phyloP scores from a whole-genome alignment of 169 alveolate genomes.

The Plasmodium blacklocki region DNA sequence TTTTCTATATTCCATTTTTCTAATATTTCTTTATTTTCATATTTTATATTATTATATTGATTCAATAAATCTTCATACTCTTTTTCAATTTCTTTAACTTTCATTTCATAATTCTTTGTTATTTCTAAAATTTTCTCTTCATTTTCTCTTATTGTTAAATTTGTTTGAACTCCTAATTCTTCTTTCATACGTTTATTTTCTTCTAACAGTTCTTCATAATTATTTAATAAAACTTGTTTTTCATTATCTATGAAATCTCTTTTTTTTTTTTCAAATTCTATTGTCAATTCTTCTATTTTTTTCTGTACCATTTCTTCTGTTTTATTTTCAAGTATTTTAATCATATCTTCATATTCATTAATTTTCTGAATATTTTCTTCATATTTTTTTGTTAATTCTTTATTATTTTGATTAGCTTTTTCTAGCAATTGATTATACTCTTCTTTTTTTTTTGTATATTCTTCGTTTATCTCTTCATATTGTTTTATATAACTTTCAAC shows the following conservation, averaged over 20 bases:
- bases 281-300: constrained; percentile 69
- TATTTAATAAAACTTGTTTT: constrained; percentile 30
- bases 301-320: constrained; percentile 52
- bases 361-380: constrained; percentile 76
- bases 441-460: constrained; percentile 40
- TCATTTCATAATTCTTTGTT: constrained; percentile 17
- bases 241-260: constrained; percentile 49
- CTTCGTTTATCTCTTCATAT: constrained; percentile 58
- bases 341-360: constrained; percentile 70
- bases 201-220: constrained; percentile 22
- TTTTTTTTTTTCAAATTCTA: constrained; percentile 55
- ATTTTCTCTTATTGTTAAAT: constrained; percentile 17
- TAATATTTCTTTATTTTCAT: constrained; percentile 48
- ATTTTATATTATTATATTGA: constrained; percentile 28
- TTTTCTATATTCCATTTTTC: constrained; percentile 23
- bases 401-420: constrained; percentile 48
- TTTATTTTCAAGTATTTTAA: constrained; percentile 50
- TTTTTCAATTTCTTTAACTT: constrained; percentile 24
- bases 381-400: constrained; percentile 43
- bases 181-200: constrained; percentile 26
- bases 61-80: constrained; percentile 25
- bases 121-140: constrained; percentile 31
- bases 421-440: constrained; percentile 57
- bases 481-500: constrained; percentile 38
- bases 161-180: constrained; percentile 11